Conservation (phyloP, 129 eudicot genomes). For the sunflower (Helianthus annuus) region DNA sequence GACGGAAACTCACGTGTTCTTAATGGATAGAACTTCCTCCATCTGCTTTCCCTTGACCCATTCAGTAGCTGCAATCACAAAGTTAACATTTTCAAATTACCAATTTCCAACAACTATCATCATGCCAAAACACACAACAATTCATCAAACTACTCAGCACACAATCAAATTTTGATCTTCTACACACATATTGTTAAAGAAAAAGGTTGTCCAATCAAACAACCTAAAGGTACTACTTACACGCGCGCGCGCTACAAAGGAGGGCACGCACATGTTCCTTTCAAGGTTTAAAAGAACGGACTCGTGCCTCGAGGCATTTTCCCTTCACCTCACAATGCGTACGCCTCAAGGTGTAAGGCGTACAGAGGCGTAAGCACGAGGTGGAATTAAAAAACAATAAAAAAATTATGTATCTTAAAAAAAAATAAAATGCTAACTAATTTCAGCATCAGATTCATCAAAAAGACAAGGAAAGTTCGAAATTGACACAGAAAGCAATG, state of each 20-base stretch:
- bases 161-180: not conserved
- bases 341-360: too few species aligned
- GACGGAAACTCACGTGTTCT: constrained; percentile 69
- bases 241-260: not conserved
- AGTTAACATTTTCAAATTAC: not conserved
- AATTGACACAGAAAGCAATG: too few species aligned
- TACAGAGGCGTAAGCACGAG: too few species aligned
- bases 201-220: not conserved
- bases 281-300: too few species aligned
- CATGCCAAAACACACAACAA: constrained; percentile 6
- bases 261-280: not conserved
- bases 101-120: not conserved
- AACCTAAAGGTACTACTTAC: not conserved
- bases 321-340: too few species aligned
- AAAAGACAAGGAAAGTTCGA: too few species aligned
- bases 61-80: constrained; percentile 79
- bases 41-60: constrained; percentile 97
- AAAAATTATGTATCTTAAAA: too few species aligned
- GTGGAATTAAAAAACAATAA: too few species aligned
- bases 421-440: too few species aligned
- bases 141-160: not conserved
- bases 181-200: not conserved
- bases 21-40: constrained; percentile 85
- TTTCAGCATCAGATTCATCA: too few species aligned
- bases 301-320: too few species aligned